phyloP scores from a whole-genome alignment of 208 protist species.

The Angomonas ambiguus region DNA sequence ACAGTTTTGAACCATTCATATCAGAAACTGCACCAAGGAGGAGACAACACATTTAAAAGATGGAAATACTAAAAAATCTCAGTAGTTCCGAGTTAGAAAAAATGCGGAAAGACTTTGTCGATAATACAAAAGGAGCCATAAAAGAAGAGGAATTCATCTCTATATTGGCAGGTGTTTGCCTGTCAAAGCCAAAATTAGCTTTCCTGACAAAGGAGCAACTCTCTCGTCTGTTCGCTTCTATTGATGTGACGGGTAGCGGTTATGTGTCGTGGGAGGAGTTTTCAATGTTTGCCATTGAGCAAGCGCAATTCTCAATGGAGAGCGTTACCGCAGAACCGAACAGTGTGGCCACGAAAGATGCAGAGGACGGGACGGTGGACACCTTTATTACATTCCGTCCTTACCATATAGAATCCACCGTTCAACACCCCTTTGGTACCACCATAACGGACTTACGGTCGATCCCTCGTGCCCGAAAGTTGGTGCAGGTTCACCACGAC shows the following conservation, averaged over 20 bases:
- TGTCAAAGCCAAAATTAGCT: not conserved
- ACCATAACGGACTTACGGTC: constrained; percentile 19
- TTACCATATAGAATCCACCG: constrained; percentile 26
- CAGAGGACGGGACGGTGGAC: constrained; percentile 12
- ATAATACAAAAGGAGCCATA: constrained; percentile 10
- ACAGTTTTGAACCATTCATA: too few relatives aligned
- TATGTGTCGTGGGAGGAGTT: constrained; percentile 49
- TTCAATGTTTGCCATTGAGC: constrained; percentile 45
- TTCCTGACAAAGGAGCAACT: constrained; percentile 18
- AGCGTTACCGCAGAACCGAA: constrained; percentile 5
- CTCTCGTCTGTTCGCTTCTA: constrained; percentile 29
- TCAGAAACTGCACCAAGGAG: too few relatives aligned
- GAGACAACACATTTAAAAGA: too few relatives aligned
- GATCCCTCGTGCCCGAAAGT: constrained; percentile 18
- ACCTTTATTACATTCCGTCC: constrained; percentile 23
- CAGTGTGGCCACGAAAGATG: not conserved
- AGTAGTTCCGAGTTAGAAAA: constrained; percentile 24
- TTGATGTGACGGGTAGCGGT: constrained; percentile 36
- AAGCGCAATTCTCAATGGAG: constrained; percentile 4
- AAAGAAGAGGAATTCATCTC: constrained; percentile 25
- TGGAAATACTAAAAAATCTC: constrained; percentile 59
- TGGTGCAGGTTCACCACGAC: constrained; percentile 27
- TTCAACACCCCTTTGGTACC: constrained; percentile 16
- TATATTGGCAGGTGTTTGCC: constrained; percentile 14
- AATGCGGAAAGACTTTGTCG: constrained; percentile 24